phyloP scores from a whole-genome alignment of 2,329 filamentous ascomycete species.

The Monilinia laxa region DNA sequence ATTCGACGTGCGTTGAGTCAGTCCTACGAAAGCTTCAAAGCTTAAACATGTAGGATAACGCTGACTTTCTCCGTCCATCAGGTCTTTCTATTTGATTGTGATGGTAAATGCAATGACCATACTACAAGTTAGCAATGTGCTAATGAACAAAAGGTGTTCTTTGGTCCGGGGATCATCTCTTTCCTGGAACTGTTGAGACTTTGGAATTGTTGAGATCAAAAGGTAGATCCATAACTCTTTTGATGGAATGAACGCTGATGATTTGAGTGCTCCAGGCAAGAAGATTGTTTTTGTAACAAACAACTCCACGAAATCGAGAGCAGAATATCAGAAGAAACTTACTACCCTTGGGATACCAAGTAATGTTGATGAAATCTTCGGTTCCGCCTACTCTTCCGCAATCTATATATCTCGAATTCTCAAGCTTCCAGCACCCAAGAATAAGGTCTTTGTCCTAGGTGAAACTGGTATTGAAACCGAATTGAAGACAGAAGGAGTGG shows the following conservation, averaged over 20 bases:
- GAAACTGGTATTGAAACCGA: conserved; percentile 91
- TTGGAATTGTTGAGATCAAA: conserved; percentile 76
- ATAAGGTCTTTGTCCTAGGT: conserved; percentile 92
- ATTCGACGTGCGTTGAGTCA: conserved; percentile 75
- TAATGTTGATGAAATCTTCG: conserved; percentile 87
- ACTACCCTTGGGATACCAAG: conserved; percentile 76
- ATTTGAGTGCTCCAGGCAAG: conserved; percentile 61
- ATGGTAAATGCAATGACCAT: conserved; percentile 61
- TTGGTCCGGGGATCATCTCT: conserved; percentile 93
- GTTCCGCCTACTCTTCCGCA: conserved; percentile 85
- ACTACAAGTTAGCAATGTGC: conserved; percentile 27
- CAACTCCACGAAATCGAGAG: conserved; percentile 94
- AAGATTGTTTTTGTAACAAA: conserved; percentile 95
- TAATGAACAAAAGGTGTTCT: conserved; percentile 66
- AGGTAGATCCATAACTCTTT: conserved; percentile 48
- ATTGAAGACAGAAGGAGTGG: conserved; percentile 73
- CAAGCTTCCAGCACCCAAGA: conserved; percentile 71
- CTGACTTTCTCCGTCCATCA: conserved; percentile 43
- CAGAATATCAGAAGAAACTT: conserved; percentile 91
- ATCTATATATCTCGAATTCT: conserved; percentile 96
- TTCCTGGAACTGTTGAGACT: conserved; percentile 81
- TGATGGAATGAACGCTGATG: background rate
- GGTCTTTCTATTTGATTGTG: conserved; percentile 95
- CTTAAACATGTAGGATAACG: conserved; percentile 20
- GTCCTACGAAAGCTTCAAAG: conserved; percentile 20